These are phyloP conservation scores for Ophiostoma piceae DNA, from an alignment of 2,329 filamentous ascomycete genomes.

Conservation along the genomic window DNA sequence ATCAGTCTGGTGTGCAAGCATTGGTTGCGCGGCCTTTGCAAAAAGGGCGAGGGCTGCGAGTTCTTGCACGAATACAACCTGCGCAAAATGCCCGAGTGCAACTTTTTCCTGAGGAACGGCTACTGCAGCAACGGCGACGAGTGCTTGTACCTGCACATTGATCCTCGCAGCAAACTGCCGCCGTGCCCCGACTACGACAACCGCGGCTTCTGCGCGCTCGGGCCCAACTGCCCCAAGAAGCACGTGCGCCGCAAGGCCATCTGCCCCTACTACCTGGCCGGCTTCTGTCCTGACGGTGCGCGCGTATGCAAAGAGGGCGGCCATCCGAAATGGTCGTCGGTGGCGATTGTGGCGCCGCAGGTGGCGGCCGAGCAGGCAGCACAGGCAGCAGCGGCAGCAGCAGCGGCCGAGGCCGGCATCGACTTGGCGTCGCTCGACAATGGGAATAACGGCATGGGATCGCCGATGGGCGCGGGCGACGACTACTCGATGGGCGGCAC, in stretches of 20 bases:
- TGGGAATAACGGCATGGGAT: background rate
- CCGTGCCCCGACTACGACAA: slow-evolving; percentile 91
- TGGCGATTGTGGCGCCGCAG: slow-evolving; percentile 48
- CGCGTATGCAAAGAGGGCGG: slow-evolving; percentile 70
- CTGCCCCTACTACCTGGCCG: slow-evolving; percentile 82
- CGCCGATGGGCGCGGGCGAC: slow-evolving; percentile 15
- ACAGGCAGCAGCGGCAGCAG: slow-evolving; percentile 19
- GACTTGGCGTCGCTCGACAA: background rate
- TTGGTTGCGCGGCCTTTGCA: slow-evolving; percentile 94
- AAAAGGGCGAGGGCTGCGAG: slow-evolving; percentile 94
- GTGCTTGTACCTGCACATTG: slow-evolving; percentile 87
- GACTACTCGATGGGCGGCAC: slow-evolving; percentile 20
- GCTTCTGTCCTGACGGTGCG: slow-evolving; percentile 79
- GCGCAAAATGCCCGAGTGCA: slow-evolving; percentile 96
- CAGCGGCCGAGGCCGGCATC: slow-evolving; percentile 35
- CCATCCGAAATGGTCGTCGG: slow-evolving; percentile 66
- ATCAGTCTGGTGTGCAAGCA: slow-evolving; percentile 95
- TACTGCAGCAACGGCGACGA: slow-evolving; percentile 97
- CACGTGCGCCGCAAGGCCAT: slow-evolving; percentile 71
- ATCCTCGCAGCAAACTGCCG: slow-evolving; percentile 71
- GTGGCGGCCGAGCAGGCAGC: slow-evolving; percentile 23
- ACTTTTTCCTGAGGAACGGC: slow-evolving; percentile 87
- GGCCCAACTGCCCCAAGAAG: slow-evolving; percentile 79
- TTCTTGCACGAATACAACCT: slow-evolving; percentile 99
- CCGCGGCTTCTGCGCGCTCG: slow-evolving; percentile 87